Evolutionary conservation across 2,329 filamentous ascomycete genomes (phyloP), one percentile per base, ranked within the genome.

Genomic region (Aureobasidium lini): DNA sequence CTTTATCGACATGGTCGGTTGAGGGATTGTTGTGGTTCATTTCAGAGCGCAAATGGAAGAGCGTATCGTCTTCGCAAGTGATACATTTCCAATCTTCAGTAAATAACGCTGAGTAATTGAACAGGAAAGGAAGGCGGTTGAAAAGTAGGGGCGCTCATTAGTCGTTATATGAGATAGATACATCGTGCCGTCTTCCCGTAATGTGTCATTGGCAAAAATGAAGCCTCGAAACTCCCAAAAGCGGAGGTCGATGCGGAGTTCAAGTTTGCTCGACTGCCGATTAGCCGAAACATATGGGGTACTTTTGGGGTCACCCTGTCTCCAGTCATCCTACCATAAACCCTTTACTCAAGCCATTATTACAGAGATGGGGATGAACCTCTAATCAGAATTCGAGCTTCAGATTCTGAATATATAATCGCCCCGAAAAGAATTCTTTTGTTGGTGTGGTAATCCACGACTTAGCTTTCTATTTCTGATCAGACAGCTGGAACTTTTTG

Each of bases 161-260:
- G 10, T 44, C 8, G 18, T 16, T 44, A 53, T 56, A 23, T 56
- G n/a, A 11, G 15, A 28, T 39, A 44, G 16, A 44, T 28, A 44
- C 52, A 44, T 56, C 10, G 49, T 56, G 39, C 52, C 52, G 52
- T 43, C 15, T 40, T 34, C 29, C 52, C 15, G 37, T 13, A 16
- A 44, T 44, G 39, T 56, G 52, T 44, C 52, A 56, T 44, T n/a
- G 40, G 28, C 44, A 44, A 43, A 53, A 44, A 15, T 16, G 7
- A 44, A 34, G 40, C 18, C 23, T 15, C n/a, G n/a, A 44, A 43
- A 29, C 44, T 7, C 40, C 31, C 29, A 29, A 44, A 56, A 34
- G 40, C 52, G 52, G 52, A 56, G 52, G 40, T 44, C n/a, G 18
- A 56, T 36, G 52, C 52, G 52, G 52, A 44, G 52, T 4, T 23